These are phyloP conservation scores for Aspergillus homomorphus DNA, from an alignment of 495 filamentous ascomycete genomes.

Conservation along the genomic window DNA sequence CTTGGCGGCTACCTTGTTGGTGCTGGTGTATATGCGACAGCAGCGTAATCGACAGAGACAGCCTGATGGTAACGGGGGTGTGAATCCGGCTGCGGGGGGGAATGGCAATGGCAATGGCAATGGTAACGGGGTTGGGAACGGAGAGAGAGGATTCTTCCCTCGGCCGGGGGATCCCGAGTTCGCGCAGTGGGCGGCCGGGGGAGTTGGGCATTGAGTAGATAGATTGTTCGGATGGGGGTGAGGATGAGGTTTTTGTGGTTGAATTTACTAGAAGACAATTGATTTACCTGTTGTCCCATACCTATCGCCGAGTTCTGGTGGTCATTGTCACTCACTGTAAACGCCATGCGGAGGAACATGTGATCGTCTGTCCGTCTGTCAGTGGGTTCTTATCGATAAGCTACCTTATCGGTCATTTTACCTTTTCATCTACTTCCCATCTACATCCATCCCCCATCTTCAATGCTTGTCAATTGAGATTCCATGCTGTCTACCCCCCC, in stretches of 20 bases:
- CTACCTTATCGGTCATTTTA: neutral
- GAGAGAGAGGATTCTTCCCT: conserved; percentile 65
- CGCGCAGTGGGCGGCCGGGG: conserved; percentile 71
- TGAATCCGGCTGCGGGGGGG: conserved; percentile 19
- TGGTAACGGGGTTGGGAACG: conserved; percentile 14
- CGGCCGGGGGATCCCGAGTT: conserved; percentile 69
- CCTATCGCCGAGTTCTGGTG: no score
- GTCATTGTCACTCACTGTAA: no score
- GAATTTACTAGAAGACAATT: conserved; percentile 6
- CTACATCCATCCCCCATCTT: no score
- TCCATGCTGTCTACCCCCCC: no score
- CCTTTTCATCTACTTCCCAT: no score
- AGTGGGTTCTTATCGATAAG: neutral
- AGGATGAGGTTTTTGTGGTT: conserved; percentile 17
- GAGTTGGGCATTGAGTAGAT: conserved; percentile 61
- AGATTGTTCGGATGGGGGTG: conserved; percentile 3
- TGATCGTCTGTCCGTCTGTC: neutral
- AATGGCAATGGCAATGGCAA: conserved; percentile 36
- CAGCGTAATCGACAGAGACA: conserved; percentile 62
- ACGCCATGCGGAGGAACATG: conserved; percentile 15
- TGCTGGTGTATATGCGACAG: conserved; percentile 79
- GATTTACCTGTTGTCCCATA: neutral
- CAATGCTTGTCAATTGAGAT: no score
- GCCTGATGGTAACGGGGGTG: conserved; percentile 30
- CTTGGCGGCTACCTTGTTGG: conserved; percentile 68